A percentile compares a stretch with the other conserved stretches of the same genome.
Conservation (phyloP, 768 basidiomycete species). For the Boletus subparvulus region DNA sequence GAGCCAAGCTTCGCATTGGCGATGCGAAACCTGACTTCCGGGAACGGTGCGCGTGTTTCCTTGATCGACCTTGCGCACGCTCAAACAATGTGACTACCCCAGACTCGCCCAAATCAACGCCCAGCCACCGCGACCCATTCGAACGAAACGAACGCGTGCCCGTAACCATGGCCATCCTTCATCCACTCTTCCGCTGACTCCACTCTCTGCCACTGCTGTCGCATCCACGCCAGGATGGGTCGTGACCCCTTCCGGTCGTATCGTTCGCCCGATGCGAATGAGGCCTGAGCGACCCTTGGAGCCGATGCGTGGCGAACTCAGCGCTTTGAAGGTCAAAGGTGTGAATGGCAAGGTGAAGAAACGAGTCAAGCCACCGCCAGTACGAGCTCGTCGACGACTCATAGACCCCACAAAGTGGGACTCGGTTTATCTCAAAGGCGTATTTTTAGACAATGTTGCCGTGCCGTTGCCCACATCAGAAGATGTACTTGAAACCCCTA, state of each 20-base stretch:
- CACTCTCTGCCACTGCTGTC: conserved; percentile 59
- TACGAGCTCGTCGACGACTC: conserved; percentile 56
- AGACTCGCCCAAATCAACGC: conserved; percentile 19
- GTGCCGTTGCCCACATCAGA: background rate
- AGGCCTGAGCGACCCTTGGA: conserved; percentile 63
- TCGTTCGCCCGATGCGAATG: conserved; percentile 68
- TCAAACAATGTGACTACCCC: background rate
- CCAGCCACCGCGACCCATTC: conserved; percentile 30
- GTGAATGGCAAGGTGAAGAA: conserved; percentile 40
- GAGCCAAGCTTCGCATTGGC: conserved; percentile 77
- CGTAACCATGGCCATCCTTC: conserved; percentile 46
- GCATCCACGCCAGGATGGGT: conserved; percentile 63
- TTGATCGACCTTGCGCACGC: background rate
- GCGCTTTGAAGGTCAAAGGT: conserved; percentile 6
- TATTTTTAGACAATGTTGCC: conserved; percentile 52
- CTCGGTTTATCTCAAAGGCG: conserved; percentile 66
- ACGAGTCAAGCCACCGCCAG: conserved; percentile 48
- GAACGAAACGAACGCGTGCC: conserved; percentile 42
- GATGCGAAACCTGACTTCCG: conserved; percentile 78
- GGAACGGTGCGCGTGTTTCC: conserved; percentile 46
- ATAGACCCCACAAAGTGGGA: conserved; percentile 78
- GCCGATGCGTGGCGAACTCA: conserved; percentile 12
- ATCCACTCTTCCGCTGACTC: conserved; percentile 63
- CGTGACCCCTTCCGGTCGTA: conserved; percentile 61
- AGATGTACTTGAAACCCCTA: background rate